Evolutionary conservation across 257 asterid genomes (phyloP).

Genomic region (Gynochthodes officinalis): DNA sequence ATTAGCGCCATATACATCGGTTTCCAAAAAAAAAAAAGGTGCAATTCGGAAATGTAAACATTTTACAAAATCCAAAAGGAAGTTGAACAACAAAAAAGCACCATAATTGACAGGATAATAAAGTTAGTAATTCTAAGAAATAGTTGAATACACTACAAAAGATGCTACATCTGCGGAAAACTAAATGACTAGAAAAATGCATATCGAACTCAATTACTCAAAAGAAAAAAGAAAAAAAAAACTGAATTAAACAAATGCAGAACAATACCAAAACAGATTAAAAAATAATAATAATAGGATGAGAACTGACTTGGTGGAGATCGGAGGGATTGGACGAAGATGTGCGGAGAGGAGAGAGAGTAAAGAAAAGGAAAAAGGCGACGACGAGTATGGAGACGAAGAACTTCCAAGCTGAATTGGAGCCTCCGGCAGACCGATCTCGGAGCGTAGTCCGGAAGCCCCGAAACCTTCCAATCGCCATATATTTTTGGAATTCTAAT

Average conservation of each 20-base stretch:
- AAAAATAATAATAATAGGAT: neutral
- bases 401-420: constrained; percentile 22
- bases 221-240: neutral
- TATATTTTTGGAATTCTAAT: neutral
- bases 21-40: neutral
- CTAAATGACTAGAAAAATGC: neutral
- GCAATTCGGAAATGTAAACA: neutral
- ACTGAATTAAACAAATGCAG: neutral
- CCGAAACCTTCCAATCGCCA: constrained; percentile 27
- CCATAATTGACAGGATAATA: neutral
- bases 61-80: neutral
- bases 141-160: neutral
- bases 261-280: neutral
- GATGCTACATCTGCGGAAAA: neutral
- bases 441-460: constrained; percentile 13
- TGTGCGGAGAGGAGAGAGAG: constrained; percentile 26
- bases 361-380: constrained; percentile 21
- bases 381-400: constrained; percentile 24
- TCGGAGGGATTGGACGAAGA: constrained; percentile 27
- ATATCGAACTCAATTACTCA: too few species aligned
- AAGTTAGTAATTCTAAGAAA: neutral
- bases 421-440: constrained; percentile 15
- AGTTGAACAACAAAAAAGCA: neutral
- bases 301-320: constrained; percentile 28
- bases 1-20: constrained; percentile 1